Percentiles rank a stretch among this genome's conserved stretches.
phyloP scores from a whole-genome alignment of 1,284 basidiomycete genomes.

The Xerocomus nothofagi region DNA sequence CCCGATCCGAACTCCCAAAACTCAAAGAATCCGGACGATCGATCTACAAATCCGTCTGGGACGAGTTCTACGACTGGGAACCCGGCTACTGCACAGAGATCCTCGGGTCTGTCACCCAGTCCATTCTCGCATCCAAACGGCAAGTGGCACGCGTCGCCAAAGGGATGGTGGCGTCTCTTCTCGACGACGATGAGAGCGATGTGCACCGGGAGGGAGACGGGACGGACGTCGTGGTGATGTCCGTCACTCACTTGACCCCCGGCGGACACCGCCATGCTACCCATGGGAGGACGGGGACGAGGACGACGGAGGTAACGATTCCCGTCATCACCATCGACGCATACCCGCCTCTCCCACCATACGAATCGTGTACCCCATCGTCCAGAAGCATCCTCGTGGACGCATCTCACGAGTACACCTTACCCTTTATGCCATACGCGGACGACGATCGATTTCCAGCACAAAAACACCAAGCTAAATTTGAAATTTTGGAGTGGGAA shows the following conservation, averaged over 20 bases:
- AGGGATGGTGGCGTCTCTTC: constrained; percentile 6
- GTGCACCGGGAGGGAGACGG: background rate
- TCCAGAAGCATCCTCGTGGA: constrained; percentile 44
- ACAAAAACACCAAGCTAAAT: constrained; percentile 36
- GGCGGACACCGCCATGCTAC: background rate
- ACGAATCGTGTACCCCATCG: constrained; percentile 53
- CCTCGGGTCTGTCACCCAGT: constrained; percentile 10
- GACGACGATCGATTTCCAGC: constrained; percentile 51
- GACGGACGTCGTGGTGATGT: background rate
- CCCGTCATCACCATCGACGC: constrained; percentile 17
- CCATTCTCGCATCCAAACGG: constrained; percentile 5
- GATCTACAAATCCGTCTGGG: constrained; percentile 36
- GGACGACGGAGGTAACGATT: constrained; percentile 3
- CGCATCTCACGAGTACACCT: constrained; percentile 38
- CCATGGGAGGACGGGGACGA: background rate
- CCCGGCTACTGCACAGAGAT: constrained; percentile 19
- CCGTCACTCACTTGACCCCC: constrained; percentile 8
- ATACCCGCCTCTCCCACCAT: constrained; percentile 38
- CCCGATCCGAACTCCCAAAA: constrained; percentile 3
- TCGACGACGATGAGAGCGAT: background rate
- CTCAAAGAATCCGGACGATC: constrained; percentile 16
- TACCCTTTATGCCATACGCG: constrained; percentile 53
- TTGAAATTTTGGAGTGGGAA: constrained; percentile 50
- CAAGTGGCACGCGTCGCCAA: constrained; percentile 17
- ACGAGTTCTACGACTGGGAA: constrained; percentile 40